These are phyloP conservation scores for Alternaria novae-zelandiae DNA, from an alignment of 2,329 filamentous ascomycete genomes.

Conservation along the genomic window DNA sequence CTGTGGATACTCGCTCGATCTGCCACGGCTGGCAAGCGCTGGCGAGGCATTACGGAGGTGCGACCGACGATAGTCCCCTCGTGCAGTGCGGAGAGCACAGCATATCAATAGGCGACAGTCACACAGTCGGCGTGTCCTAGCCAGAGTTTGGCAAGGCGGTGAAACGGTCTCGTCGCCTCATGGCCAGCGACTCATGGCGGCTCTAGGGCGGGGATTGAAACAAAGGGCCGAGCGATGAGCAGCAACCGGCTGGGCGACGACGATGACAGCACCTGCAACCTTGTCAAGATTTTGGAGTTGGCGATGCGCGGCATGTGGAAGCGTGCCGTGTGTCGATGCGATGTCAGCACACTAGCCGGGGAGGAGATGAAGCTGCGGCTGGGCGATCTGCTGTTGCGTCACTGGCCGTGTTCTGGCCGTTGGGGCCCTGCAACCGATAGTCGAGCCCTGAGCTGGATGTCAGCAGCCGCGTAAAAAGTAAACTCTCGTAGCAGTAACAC, in stretches of 20 bases:
- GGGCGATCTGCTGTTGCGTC: conserved; percentile 10
- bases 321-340: conserved; percentile 5
- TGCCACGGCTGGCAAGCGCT: conserved; percentile 7
- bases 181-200: conserved; percentile 25
- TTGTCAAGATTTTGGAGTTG: background rate
- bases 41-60: conserved; percentile 13
- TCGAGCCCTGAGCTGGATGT: background rate
- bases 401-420: conserved; percentile 13
- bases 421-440: background rate
- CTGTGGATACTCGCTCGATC: conserved; percentile 1
- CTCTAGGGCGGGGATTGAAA: conserved; percentile 25
- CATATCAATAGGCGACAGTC: conserved; percentile 30
- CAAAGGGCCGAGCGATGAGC: conserved; percentile 13
- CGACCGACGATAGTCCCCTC: conserved; percentile 27
- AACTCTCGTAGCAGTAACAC: background rate
- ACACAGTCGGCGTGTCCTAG: conserved; percentile 28
- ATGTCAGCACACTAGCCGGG: conserved; percentile 13
- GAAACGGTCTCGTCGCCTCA: conserved; percentile 26
- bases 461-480: conserved; percentile 1
- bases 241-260: background rate
- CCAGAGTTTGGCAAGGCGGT: conserved; percentile 29
- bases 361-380: conserved; percentile 9
- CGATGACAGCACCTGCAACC: background rate
- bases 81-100: conserved; percentile 30
- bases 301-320: conserved; percentile 6